These are phyloP conservation scores for Pseudogymnoascus sp. DNA, from an alignment of 2,329 filamentous ascomycete species.

Conservation along the genomic window DNA sequence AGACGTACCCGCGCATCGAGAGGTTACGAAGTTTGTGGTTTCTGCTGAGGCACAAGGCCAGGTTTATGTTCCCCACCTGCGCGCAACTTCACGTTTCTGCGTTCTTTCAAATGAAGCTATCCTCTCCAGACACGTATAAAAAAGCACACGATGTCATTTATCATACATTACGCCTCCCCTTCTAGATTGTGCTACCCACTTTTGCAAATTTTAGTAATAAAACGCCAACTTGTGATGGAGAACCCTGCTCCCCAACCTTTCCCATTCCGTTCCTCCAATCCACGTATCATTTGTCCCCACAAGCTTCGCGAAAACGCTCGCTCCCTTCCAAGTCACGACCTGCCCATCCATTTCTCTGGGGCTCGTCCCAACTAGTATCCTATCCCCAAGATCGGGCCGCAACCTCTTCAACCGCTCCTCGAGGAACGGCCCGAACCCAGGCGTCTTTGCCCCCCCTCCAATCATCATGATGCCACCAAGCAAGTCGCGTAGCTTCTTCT, in stretches of 20 bases:
- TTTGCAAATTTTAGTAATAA: slow-evolving; percentile 22
- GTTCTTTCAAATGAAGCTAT: background rate
- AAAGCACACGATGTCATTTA: slow-evolving; percentile 6
- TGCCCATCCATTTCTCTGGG: slow-evolving; percentile 93
- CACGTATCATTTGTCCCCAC: slow-evolving; percentile 85
- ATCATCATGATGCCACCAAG: slow-evolving; percentile 86
- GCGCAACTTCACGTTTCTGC: background rate
- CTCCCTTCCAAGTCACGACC: slow-evolving; percentile 97
- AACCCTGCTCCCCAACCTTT: slow-evolving; percentile 72
- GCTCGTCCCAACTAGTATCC: slow-evolving; percentile 59
- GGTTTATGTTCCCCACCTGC: background rate
- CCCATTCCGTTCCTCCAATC: slow-evolving; percentile 84
- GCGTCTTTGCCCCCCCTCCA: slow-evolving; percentile 75
- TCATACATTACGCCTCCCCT: slow-evolving; percentile 1
- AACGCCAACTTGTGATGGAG: slow-evolving; percentile 70
- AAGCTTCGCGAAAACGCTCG: slow-evolving; percentile 89
- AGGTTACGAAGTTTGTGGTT: no score
- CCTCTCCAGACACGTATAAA: background rate
- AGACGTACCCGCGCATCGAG: background rate
- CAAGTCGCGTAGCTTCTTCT: slow-evolving; percentile 88
- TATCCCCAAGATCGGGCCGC: slow-evolving; percentile 53
- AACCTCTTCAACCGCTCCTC: slow-evolving; percentile 73
- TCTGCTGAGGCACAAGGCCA: background rate
- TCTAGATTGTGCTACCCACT: slow-evolving; percentile 4
- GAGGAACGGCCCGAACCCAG: slow-evolving; percentile 72